phyloP scores from a whole-genome alignment of 805 yeast genomes.

The Spathaspora arborariae region DNA sequence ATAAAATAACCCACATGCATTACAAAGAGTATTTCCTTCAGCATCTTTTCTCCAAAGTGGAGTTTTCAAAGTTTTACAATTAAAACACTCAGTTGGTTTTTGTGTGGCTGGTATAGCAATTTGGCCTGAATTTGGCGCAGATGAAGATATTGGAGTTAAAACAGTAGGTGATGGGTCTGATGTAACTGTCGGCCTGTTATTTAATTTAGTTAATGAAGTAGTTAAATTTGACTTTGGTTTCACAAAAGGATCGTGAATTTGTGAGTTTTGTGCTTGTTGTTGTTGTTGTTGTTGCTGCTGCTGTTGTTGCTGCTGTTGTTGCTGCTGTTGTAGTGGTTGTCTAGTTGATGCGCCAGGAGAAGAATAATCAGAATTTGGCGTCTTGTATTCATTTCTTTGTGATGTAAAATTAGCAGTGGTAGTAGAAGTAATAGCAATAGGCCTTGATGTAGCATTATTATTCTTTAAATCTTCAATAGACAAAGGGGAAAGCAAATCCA shows the following conservation, averaged over 20 bases:
- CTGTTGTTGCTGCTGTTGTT: background rate
- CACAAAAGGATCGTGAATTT: background rate
- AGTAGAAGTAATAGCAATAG: slow-evolving; percentile 2
- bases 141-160: background rate
- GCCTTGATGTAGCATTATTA: slow-evolving; percentile 5
- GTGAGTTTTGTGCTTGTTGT: background rate
- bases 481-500: slow-evolving; percentile 39
- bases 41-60: slow-evolving; percentile 64
- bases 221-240: slow-evolving; percentile 14
- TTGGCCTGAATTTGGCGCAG: background rate
- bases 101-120: background rate
- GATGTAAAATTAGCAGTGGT: slow-evolving; percentile 1
- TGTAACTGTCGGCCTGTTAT: background rate
- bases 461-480: slow-evolving; percentile 34
- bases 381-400: slow-evolving; percentile 3
- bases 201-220: slow-evolving; percentile 11
- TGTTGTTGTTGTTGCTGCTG: slow-evolving; percentile 1
- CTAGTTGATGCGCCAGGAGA: background rate
- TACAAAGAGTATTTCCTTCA: slow-evolving; percentile 57
- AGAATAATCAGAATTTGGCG: slow-evolving; percentile 3
- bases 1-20: slow-evolving; percentile 61
- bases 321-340: background rate
- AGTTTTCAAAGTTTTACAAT: slow-evolving; percentile 57
- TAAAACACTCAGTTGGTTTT: slow-evolving; percentile 36
- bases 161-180: background rate